A percentile compares a stretch with the other conserved stretches of the same genome.
Conservation (phyloP, 2,329 filamentous ascomycete genomes). For the Phaeoacremonium minimum region DNA sequence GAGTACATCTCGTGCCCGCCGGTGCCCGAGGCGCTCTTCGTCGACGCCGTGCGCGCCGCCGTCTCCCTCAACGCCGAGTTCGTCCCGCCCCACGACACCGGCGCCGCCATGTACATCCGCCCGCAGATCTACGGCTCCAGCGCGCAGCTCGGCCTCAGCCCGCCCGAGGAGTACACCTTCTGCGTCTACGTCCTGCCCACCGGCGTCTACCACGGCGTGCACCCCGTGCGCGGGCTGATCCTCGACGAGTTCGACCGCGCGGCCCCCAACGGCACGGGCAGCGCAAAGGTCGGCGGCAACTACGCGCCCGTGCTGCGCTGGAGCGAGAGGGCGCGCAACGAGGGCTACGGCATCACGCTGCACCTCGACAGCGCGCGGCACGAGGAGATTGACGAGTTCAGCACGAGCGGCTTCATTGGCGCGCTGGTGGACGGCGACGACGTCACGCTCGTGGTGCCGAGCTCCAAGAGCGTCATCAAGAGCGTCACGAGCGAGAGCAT, state of each 20-base stretch:
- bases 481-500: constrained; percentile 80
- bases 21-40: constrained; percentile 72
- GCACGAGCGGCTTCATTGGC: constrained; percentile 89
- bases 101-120: constrained; percentile 88
- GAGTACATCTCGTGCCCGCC: constrained; percentile 78
- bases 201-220: constrained; percentile 87
- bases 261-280: constrained; percentile 85
- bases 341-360: constrained; percentile 90
- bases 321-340: constrained; percentile 73
- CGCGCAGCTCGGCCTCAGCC: constrained; percentile 79
- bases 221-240: constrained; percentile 82
- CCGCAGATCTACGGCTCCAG: constrained; percentile 84
- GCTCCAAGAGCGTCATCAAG: constrained; percentile 82
- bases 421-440: constrained; percentile 52
- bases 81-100: constrained; percentile 84
- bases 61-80: constrained; percentile 86
- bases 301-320: constrained; percentile 88
- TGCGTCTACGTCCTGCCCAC: constrained; percentile 87
- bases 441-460: constrained; percentile 77
- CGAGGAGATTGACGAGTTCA: constrained; percentile 91
- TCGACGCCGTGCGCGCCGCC: constrained; percentile 72
- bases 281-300: constrained; percentile 93
- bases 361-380: constrained; percentile 84
- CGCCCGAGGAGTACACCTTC: constrained; percentile 90
- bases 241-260: constrained; percentile 91